A percentile compares a stretch with the other conserved stretches of the same genome.
Evolutionary conservation across 1,284 basidiomycete species (phyloP).

Genomic region (Cryptococcus hybrid): DNA sequence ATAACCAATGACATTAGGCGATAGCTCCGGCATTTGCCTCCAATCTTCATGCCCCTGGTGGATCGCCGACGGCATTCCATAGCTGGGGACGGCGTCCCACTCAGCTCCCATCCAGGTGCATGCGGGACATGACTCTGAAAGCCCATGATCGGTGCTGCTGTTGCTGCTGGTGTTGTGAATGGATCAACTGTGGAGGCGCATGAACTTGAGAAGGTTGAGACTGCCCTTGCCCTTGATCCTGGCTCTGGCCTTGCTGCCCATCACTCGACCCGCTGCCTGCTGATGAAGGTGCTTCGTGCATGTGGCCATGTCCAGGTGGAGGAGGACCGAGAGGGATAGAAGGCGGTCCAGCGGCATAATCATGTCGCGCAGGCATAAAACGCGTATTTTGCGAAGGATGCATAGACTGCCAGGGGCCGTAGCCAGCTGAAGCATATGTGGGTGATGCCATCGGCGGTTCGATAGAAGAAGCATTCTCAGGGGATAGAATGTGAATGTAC

Average conservation of each 20-base stretch:
- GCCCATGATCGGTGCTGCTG: not conserved
- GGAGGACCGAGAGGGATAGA: not conserved
- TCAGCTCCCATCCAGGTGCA: conserved; percentile 5
- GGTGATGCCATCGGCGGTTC: conserved; percentile 6
- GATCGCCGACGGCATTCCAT: conserved; percentile 4
- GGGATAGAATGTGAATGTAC: not conserved
- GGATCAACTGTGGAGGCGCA: not conserved
- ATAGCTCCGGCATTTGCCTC: conserved; percentile 14
- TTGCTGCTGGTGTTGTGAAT: not conserved
- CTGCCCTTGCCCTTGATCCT: not conserved
- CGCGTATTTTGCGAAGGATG: conserved; percentile 1
- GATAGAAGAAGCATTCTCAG: not conserved
- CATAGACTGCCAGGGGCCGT: conserved; percentile 2
- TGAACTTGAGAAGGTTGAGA: not conserved
- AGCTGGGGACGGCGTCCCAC: conserved; percentile 1
- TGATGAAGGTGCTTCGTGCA: conserved; percentile 8
- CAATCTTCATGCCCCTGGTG: conserved; percentile 17
- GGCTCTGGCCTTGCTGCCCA: not conserved
- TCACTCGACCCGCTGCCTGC: conserved; percentile 6
- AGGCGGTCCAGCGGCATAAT: not conserved
- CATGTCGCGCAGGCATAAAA: conserved; percentile 1
- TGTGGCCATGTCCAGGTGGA: not conserved
- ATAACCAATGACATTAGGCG: not conserved
- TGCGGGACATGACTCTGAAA: not conserved
- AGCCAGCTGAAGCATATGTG: conserved; percentile 1